Evolutionary conservation across 179 eudicot species (phyloP), one percentile per base, ranked within the genome.

Genomic region (Actinidia polygama): DNA sequence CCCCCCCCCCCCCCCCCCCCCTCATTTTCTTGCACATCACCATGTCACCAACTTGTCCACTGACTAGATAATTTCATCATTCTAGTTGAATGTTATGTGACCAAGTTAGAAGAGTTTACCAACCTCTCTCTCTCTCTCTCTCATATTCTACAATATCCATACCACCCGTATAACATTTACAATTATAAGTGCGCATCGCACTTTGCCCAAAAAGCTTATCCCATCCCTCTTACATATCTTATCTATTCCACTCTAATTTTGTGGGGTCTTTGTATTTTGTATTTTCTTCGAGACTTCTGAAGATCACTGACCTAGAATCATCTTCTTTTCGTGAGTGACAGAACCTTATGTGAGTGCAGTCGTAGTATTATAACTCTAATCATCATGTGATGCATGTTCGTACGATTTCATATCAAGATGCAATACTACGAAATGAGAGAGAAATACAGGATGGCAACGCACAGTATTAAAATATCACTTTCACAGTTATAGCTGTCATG

Each of bases 401-500:
- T 88, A 88, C 90, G 78, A 47, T 67, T 83, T 85, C 87, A 79
- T 83, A 83, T 71, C 26, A 53, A 71, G 61, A 84, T 66, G 80
- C 71, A 78, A 53, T 53, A 85, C 73, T 40, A 79, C 12, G 15
- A 58, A 78, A 19, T 40, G 57, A 67, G 44, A 49, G 24, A 59
- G 23, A 78, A 7, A 78, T 81, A 78, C 81, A 83, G 77, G 80
- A 74, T 71, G 54, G 54, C 54, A 44, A 46, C 54, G 54, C 54
- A 0, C 69, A 44, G 4, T 23, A 9, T 62, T 46, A 5, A 46
- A 15, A 62, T 26, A n/a, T 67, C 80, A 72, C 75, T 51, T 75
- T 44, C 66, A 36, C 61, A 74, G 19, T 74, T 0, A 10, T 73
- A 67, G 71, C 82, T 63, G 77, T 23, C 54, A 67, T 78, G 44